These are phyloP conservation scores for Daedaleopsis nitida DNA, from an alignment of 768 basidiomycete species.

Conservation along the genomic window DNA sequence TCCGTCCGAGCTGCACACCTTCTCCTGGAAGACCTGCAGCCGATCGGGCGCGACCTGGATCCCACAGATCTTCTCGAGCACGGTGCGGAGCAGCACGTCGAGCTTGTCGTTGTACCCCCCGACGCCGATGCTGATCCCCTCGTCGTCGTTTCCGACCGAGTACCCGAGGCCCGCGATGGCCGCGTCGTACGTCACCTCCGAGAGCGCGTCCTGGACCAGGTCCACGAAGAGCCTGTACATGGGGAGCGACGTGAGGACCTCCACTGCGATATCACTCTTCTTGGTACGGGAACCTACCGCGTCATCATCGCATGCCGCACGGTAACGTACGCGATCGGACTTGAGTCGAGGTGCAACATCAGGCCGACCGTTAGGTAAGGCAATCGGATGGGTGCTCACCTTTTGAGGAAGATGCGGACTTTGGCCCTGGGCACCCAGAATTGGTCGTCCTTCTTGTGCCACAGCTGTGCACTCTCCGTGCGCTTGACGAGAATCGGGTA, in stretches of 20 bases:
- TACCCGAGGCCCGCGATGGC: constrained; percentile 51
- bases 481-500: constrained; percentile 41
- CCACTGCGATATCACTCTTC: no score
- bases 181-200: constrained; percentile 55
- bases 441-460: constrained; percentile 61
- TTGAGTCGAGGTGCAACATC: constrained; percentile 27
- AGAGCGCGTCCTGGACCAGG: constrained; percentile 48
- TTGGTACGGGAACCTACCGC: constrained; percentile 33
- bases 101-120: constrained; percentile 58
- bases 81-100: constrained; percentile 42
- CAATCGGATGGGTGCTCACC: constrained; percentile 26
- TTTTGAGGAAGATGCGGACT: constrained; percentile 39
- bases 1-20: constrained; percentile 36
- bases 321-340: constrained; percentile 33
- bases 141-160: constrained; percentile 31
- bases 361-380: not conserved
- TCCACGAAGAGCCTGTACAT: constrained; percentile 23
- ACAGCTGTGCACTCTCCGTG: constrained; percentile 40
- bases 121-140: constrained; percentile 42
- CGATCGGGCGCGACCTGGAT: constrained; percentile 42
- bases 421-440: constrained; percentile 57
- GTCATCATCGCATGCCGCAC: constrained; percentile 31
- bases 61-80: constrained; percentile 42
- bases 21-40: constrained; percentile 47
- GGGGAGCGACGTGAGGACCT: not conserved